These are phyloP conservation scores for Fusarium fujikuroi DNA, from an alignment of 2,329 filamentous ascomycete species.

Conservation along the genomic window DNA sequence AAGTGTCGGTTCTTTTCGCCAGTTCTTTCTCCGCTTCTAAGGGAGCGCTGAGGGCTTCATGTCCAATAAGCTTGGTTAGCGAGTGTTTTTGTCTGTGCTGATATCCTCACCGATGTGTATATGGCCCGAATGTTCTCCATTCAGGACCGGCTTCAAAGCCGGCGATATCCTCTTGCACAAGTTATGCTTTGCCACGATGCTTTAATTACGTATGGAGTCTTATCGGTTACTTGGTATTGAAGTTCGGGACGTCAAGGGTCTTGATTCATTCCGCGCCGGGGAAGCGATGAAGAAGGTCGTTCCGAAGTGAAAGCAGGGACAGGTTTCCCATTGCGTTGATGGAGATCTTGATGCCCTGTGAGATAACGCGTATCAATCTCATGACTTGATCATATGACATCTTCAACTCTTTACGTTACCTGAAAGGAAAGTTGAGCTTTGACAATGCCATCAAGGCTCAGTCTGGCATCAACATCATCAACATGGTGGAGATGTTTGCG, in stretches of 20 bases:
- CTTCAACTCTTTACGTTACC: not conserved
- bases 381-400: not conserved
- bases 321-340: not conserved
- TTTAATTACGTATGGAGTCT: slow-evolving; percentile 21
- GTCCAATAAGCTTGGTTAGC: slow-evolving; percentile 28
- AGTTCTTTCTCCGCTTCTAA: slow-evolving; percentile 37
- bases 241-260: not conserved
- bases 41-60: slow-evolving; percentile 10
- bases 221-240: not conserved
- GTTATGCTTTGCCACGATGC: not conserved
- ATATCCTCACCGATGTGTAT: slow-evolving; percentile 3
- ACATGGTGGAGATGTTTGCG: not conserved
- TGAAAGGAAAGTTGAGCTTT: not conserved
- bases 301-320: not conserved
- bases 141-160: slow-evolving; percentile 14
- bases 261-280: not conserved
- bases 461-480: not conserved
- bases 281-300: not conserved
- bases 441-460: not conserved
- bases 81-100: not conserved
- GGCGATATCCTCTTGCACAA: slow-evolving; percentile 20
- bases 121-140: slow-evolving; percentile 12
- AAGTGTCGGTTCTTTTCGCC: slow-evolving; percentile 36
- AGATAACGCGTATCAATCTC: not conserved
- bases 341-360: not conserved